Evolutionary conservation across 805 yeast species (phyloP).

Genomic region (Yamadazyma kitorensis): DNA sequence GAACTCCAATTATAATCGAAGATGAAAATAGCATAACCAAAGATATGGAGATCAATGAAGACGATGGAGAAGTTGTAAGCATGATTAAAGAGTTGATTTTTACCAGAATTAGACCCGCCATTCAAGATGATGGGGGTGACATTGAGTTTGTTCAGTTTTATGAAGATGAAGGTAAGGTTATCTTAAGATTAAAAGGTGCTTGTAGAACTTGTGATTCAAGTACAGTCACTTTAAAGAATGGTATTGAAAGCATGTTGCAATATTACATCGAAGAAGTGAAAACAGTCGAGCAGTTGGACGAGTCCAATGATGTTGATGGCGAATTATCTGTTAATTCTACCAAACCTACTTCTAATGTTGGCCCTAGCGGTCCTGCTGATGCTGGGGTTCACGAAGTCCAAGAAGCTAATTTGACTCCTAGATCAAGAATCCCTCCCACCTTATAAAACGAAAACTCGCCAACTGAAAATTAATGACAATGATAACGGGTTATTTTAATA

Average conservation of each 20-base stretch:
- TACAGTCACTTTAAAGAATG: constrained; percentile 63
- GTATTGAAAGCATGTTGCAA: constrained; percentile 69
- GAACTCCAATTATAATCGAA: constrained; percentile 51
- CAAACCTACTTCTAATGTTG: no score
- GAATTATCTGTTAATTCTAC: no score
- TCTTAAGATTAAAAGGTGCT: constrained; percentile 61
- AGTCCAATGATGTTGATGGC: constrained; percentile 9
- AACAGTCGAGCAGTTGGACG: constrained; percentile 51
- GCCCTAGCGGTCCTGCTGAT: no score
- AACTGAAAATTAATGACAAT: no score
- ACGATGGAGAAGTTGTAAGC: constrained; percentile 62
- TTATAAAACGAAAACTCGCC: constrained; percentile 23
- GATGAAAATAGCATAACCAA: constrained; percentile 20
- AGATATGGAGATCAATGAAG: constrained; percentile 49
- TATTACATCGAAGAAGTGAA: constrained; percentile 68
- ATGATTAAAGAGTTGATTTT: constrained; percentile 69
- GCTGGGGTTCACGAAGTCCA: constrained; percentile 5
- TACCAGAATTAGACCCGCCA: constrained; percentile 69
- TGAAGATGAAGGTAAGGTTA: constrained; percentile 56
- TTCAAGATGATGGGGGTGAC: constrained; percentile 77
- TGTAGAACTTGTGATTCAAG: constrained; percentile 71
- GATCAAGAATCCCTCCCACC: constrained; percentile 27
- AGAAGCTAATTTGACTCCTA: constrained; percentile 18
- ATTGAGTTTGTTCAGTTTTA: constrained; percentile 59
- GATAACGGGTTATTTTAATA: no score